A percentile compares a stretch with the other conserved stretches of the same genome.
These are phyloP conservation scores for Vickermania ingenoplastis DNA, from an alignment of 208 protist genomes.

Conservation along the genomic window DNA sequence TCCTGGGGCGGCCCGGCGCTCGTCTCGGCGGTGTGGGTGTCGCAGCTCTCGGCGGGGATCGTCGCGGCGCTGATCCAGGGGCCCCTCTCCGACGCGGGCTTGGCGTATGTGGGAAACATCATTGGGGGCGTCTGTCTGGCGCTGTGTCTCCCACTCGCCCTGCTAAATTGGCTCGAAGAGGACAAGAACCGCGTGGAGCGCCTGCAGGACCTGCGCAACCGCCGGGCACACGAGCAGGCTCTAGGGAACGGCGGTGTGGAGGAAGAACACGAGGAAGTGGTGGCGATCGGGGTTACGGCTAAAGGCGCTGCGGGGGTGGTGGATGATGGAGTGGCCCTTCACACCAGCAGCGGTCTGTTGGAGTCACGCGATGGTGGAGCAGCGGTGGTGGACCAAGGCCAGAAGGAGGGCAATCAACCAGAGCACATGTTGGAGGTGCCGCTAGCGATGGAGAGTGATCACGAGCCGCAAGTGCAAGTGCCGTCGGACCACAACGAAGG, in stretches of 20 bases:
- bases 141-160: constrained; percentile 20
- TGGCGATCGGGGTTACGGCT: neutral
- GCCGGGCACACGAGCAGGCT: neutral
- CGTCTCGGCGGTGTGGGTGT: constrained; percentile 40
- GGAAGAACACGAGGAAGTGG: neutral
- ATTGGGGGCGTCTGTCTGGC: constrained; percentile 18
- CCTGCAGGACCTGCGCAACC: constrained; percentile 10
- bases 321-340: too few relatives aligned
- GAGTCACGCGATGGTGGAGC: neutral
- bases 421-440: neutral
- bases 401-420: neutral
- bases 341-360: too few relatives aligned
- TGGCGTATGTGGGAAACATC: constrained; percentile 17
- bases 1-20: constrained; percentile 20
- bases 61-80: constrained; percentile 29
- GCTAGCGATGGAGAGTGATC: neutral
- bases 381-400: neutral
- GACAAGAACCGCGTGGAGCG: constrained; percentile 27
- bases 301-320: neutral
- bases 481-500: neutral
- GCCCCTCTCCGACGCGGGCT: constrained; percentile 23
- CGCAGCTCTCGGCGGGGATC: constrained; percentile 19
- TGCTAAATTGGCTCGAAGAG: constrained; percentile 37
- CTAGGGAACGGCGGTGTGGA: neutral
- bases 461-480: neutral